These are phyloP conservation scores for Zymoseptoria passerinii DNA, from an alignment of 2,329 filamentous ascomycete genomes.

Conservation along the genomic window DNA sequence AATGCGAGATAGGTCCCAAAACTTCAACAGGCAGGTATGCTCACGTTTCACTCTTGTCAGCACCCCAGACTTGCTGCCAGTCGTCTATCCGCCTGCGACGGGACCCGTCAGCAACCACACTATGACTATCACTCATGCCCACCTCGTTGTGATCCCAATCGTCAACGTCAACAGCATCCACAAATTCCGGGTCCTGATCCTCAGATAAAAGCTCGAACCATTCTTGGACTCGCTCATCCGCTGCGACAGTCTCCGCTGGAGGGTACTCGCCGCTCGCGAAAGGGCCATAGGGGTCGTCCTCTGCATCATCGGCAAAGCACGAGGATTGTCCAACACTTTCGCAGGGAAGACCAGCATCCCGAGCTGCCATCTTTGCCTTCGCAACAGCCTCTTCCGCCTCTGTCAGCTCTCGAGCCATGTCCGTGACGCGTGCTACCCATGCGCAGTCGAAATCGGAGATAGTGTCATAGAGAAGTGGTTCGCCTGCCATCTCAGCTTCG, in stretches of 20 bases:
- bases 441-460: constrained; percentile 1
- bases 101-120: background rate
- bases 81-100: background rate
- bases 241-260: background rate
- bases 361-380: background rate
- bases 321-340: background rate
- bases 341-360: background rate
- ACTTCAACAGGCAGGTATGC: too few relatives aligned
- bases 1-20: too few relatives aligned
- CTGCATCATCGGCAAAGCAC: constrained; percentile 2
- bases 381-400: constrained; percentile 3
- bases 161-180: background rate
- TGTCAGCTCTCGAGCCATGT: constrained; percentile 2
- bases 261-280: background rate
- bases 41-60: background rate
- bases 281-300: background rate
- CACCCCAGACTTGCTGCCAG: background rate
- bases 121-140: background rate
- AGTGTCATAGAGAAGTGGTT: background rate
- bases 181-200: background rate
- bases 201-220: background rate
- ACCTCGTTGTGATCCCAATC: background rate
- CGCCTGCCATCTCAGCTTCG: background rate
- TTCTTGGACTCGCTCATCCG: background rate
- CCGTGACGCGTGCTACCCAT: constrained; percentile 1